These are phyloP conservation scores for Eimeria brunetti DNA, from an alignment of 169 alveolate genomes.

Conservation along the genomic window DNA sequence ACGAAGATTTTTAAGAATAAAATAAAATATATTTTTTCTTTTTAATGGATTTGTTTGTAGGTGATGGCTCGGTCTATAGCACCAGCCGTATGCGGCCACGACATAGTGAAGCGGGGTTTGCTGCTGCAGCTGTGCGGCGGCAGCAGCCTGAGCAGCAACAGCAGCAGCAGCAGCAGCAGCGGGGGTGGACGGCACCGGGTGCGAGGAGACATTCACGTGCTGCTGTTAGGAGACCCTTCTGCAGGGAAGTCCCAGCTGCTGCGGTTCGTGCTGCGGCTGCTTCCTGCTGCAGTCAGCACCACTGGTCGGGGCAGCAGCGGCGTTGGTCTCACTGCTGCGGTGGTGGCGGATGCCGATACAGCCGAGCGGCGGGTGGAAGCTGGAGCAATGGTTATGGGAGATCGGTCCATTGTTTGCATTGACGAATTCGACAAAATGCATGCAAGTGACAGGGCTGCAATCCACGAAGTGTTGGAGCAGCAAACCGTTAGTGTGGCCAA, in stretches of 20 bases:
- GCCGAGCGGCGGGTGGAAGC: slow-evolving; percentile 98
- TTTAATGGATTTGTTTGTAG: slow-evolving; percentile 17
- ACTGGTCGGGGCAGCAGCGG: slow-evolving; percentile 99
- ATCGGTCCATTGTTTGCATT: slow-evolving; percentile 98
- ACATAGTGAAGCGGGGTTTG: slow-evolving; percentile 95
- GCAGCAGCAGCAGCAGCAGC: slow-evolving; percentile 93
- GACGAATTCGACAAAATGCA: slow-evolving; percentile 99
- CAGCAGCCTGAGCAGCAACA: slow-evolving; percentile 91
- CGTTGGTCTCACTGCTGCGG: slow-evolving; percentile 99
- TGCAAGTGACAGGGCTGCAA: slow-evolving; percentile 98
- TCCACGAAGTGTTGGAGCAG: slow-evolving; percentile 99
- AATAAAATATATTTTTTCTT: too few species aligned
- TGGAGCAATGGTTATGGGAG: slow-evolving; percentile 99
- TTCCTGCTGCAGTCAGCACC: slow-evolving; percentile 97
- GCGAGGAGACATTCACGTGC: slow-evolving; percentile 99
- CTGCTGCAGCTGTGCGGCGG: slow-evolving; percentile 97
- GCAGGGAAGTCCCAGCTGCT: slow-evolving; percentile 98
- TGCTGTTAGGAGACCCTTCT: slow-evolving; percentile 95
- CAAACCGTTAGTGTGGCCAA: slow-evolving; percentile 99
- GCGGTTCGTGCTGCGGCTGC: slow-evolving; percentile 95
- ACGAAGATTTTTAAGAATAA: too few species aligned
- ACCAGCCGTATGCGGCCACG: slow-evolving; percentile 98
- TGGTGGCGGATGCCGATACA: slow-evolving; percentile 95
- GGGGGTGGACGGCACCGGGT: slow-evolving; percentile 89
- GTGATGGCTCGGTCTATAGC: slow-evolving; percentile 96